Conservation (phyloP, 768 basidiomycete genomes). For the Naganishia friedmannii region DNA sequence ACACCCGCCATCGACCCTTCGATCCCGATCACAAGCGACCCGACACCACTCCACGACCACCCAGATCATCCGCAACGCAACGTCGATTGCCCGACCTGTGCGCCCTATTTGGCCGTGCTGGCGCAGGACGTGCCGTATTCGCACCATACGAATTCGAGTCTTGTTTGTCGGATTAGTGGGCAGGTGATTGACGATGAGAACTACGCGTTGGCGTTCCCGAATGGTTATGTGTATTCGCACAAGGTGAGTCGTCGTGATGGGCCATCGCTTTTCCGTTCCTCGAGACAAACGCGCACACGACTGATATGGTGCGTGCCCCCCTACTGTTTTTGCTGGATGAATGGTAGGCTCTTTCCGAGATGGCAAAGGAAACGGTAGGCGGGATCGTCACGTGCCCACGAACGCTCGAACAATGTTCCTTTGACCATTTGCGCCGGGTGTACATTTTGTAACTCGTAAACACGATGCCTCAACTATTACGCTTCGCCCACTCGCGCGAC, state of each 20-base stretch:
- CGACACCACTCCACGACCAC: conserved; percentile 39
- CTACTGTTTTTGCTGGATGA: neutral
- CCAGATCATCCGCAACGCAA: conserved; percentile 43
- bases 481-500: no score
- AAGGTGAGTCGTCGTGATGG: conserved; percentile 68
- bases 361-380: conserved; percentile 75
- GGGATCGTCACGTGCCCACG: conserved; percentile 74
- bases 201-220: conserved; percentile 84
- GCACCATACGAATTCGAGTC: conserved; percentile 91
- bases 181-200: conserved; percentile 94
- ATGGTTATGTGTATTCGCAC: conserved; percentile 88
- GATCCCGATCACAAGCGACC: conserved; percentile 13
- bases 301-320: no score
- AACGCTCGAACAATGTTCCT: conserved; percentile 64
- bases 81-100: conserved; percentile 82
- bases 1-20: conserved; percentile 43
- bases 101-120: conserved; percentile 69
- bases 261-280: no score
- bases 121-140: conserved; percentile 83
- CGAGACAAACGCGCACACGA: no score
- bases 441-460: conserved; percentile 66
- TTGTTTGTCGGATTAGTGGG: conserved; percentile 86
- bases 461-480: no score
- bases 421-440: conserved; percentile 73
- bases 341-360: conserved; percentile 73